phyloP scores from a whole-genome alignment of 176 grass and related monocot species.

The Melocanna baccifera region DNA sequence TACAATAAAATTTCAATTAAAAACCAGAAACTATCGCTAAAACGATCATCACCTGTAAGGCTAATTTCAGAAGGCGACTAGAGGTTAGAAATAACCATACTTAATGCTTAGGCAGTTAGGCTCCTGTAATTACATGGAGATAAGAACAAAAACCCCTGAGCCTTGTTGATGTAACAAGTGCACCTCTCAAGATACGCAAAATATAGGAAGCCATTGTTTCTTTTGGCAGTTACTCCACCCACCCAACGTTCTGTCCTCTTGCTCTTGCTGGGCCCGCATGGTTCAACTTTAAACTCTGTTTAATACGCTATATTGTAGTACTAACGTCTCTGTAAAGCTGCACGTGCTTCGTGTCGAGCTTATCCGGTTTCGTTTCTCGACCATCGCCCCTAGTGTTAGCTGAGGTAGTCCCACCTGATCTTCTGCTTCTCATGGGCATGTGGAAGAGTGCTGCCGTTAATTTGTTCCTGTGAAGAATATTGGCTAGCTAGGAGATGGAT shows the following conservation, averaged over 20 bases:
- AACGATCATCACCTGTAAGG: no score
- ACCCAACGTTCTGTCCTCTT: background rate
- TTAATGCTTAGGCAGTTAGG: background rate
- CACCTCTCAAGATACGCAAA: background rate
- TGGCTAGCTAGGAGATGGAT: background rate
- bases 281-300: background rate
- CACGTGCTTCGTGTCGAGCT: background rate
- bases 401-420: background rate
- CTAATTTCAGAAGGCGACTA: background rate
- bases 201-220: background rate
- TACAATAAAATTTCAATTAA: no score
- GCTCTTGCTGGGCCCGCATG: background rate
- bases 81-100: background rate
- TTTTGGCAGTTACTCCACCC: background rate
- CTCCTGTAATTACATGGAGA: no score
- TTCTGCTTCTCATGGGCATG: background rate
- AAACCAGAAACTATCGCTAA: no score
- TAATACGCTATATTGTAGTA: background rate
- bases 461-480: background rate
- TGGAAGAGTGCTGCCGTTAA: background rate
- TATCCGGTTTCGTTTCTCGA: background rate
- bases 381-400: background rate
- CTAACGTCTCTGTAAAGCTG: background rate
- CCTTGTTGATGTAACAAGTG: background rate
- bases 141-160: background rate